These are phyloP conservation scores for Auricularia sp. DNA, from an alignment of 768 basidiomycete species.

Conservation along the genomic window DNA sequence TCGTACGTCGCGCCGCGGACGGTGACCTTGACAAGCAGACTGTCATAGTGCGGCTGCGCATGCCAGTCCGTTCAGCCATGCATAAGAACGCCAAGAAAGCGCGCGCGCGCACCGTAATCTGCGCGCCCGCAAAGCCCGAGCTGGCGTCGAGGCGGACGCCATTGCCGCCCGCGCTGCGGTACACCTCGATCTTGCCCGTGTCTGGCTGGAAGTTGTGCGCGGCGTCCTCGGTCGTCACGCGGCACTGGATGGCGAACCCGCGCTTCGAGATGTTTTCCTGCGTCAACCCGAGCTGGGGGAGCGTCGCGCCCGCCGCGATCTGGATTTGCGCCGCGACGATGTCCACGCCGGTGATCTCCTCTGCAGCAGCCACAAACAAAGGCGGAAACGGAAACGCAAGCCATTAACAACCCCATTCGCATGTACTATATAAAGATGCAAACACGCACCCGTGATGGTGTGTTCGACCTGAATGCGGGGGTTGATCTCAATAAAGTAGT, in stretches of 20 bases:
- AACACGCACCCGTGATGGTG: conserved; percentile 79
- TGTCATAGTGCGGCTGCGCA: conserved; percentile 89
- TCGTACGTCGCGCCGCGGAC: conserved; percentile 97
- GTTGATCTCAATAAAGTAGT: conserved; percentile 99
- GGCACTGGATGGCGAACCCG: conserved; percentile 96
- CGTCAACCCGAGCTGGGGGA: conserved; percentile 88
- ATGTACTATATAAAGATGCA: too few relatives aligned
- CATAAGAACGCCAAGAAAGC: too few relatives aligned
- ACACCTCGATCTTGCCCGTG: conserved; percentile 98
- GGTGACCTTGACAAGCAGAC: conserved; percentile 89
- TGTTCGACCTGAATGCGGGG: conserved; percentile 99
- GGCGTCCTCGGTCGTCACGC: conserved; percentile 96
- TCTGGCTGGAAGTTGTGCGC: conserved; percentile 92
- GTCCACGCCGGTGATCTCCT: conserved; percentile 99
- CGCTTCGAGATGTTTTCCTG: conserved; percentile 94
- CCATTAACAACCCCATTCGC: too few relatives aligned
- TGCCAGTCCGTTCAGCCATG: not conserved
- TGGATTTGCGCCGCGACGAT: conserved; percentile 99
- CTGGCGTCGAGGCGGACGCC: conserved; percentile 94
- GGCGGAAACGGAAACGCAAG: too few relatives aligned
- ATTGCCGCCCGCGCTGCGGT: conserved; percentile 96
- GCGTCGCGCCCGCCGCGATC: conserved; percentile 95
- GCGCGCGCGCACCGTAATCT: conserved; percentile 64
- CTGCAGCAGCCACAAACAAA: conserved; percentile 28
- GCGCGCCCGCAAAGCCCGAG: conserved; percentile 96